Evolutionary conservation across 2,329 filamentous ascomycete genomes (phyloP).

Genomic region (Zalaria sp.): DNA sequence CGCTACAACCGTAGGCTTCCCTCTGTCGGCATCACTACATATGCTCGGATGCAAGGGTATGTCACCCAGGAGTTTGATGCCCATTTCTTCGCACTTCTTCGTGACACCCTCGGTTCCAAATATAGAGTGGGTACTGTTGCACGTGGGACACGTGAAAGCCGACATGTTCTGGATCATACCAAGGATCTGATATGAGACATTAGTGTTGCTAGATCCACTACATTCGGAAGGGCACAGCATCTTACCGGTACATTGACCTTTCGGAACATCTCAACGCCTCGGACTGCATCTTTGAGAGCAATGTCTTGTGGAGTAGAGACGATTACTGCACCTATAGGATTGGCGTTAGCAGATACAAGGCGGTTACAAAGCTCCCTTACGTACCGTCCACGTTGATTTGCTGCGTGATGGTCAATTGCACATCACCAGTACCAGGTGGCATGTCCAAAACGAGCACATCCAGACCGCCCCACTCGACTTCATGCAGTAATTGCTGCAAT

Average conservation of each 20-base stretch:
- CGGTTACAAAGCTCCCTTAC: slow-evolving; percentile 6
- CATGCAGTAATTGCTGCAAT: slow-evolving; percentile 84
- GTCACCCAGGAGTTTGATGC: slow-evolving; percentile 71
- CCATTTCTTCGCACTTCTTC: slow-evolving; percentile 55
- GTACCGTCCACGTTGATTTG: slow-evolving; percentile 76
- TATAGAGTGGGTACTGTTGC: slow-evolving; percentile 20
- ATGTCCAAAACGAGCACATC: slow-evolving; percentile 84
- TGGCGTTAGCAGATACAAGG: neutral
- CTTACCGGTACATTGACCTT: slow-evolving; percentile 59
- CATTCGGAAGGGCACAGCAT: neutral
- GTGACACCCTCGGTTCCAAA: slow-evolving; percentile 36
- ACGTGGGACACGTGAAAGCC: slow-evolving; percentile 62
- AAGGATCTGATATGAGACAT: slow-evolving; percentile 34
- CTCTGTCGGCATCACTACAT: slow-evolving; percentile 73
- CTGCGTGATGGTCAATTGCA: slow-evolving; percentile 92
- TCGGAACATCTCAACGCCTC: slow-evolving; percentile 85
- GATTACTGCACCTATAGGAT: slow-evolving; percentile 53
- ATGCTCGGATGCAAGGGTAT: slow-evolving; percentile 79
- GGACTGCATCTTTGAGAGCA: slow-evolving; percentile 78
- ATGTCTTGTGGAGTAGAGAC: slow-evolving; percentile 91
- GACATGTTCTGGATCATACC: slow-evolving; percentile 92
- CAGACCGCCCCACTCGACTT: slow-evolving; percentile 83
- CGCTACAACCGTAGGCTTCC: slow-evolving; percentile 79
- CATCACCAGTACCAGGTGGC: slow-evolving; percentile 88
- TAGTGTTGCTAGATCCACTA: neutral